These are phyloP conservation scores for Boletus reticulatus DNA, from an alignment of 768 basidiomycete species.

Conservation along the genomic window DNA sequence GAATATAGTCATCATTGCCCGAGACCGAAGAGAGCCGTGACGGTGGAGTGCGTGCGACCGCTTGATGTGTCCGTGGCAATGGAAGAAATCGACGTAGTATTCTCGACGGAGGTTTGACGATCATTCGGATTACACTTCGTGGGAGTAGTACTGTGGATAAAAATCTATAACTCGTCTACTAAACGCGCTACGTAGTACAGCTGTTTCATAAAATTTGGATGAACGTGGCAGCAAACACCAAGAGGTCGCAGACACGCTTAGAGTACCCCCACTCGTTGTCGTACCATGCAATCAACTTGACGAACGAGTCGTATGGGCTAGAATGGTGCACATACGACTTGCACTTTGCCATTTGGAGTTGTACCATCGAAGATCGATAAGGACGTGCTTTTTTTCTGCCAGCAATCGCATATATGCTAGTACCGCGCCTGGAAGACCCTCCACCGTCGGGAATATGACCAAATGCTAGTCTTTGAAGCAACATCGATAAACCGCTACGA, in stretches of 20 bases:
- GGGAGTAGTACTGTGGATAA: neutral
- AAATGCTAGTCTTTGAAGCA: too few relatives aligned
- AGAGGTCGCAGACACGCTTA: constrained; percentile 85
- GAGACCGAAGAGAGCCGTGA: neutral
- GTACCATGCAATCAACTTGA: constrained; percentile 97
- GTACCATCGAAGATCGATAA: too few relatives aligned
- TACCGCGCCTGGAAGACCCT: too few relatives aligned
- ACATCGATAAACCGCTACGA: too few relatives aligned
- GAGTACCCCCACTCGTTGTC: constrained; percentile 97
- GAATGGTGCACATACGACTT: too few relatives aligned
- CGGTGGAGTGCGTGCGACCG: neutral
- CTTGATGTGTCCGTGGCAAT: constrained; percentile 22
- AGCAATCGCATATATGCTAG: too few relatives aligned
- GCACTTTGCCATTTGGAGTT: too few relatives aligned
- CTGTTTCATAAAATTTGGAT: neutral
- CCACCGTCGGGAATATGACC: too few relatives aligned
- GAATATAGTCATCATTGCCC: constrained; percentile 7
- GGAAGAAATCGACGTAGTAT: constrained; percentile 1
- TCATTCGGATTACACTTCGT: constrained; percentile 7
- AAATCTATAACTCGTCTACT: constrained; percentile 7
- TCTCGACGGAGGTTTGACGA: neutral
- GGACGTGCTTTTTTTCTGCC: too few relatives aligned
- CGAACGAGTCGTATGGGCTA: constrained; percentile 69
- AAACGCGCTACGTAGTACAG: constrained; percentile 17
- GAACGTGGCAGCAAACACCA: constrained; percentile 65